A percentile compares a stretch with the other conserved stretches of the same genome.
Evolutionary conservation across 2,329 filamentous ascomycete genomes (phyloP).

Genomic region (Phaeomoniella chlamydospora): DNA sequence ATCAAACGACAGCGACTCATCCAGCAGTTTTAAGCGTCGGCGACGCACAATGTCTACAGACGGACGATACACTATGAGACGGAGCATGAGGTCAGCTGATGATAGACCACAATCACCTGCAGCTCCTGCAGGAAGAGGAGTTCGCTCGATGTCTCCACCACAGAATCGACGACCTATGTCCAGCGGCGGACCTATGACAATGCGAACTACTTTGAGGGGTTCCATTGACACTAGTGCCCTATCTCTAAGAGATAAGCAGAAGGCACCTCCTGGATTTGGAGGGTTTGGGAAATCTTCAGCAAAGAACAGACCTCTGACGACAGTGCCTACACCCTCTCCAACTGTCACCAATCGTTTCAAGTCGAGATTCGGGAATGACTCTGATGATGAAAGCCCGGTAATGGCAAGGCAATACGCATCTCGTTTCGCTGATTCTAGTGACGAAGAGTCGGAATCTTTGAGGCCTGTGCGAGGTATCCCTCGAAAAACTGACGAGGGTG

Average conservation of each 20-base stretch:
- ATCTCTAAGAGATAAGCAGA: constrained; percentile 8
- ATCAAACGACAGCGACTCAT: constrained; percentile 52
- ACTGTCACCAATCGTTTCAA: constrained; percentile 18
- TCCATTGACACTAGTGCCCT: constrained; percentile 24
- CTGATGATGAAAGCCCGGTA: constrained; percentile 44
- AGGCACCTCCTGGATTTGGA: constrained; percentile 16
- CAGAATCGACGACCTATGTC: constrained; percentile 35
- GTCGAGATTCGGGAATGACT: constrained; percentile 40
- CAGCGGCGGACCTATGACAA: constrained; percentile 23
- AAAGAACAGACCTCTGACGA: constrained; percentile 7
- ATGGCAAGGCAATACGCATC: constrained; percentile 30
- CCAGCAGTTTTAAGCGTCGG: constrained; percentile 65
- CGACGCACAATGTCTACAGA: constrained; percentile 32
- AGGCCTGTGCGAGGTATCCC: constrained; percentile 47
- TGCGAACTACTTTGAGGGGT: constrained; percentile 34
- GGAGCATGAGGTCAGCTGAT: constrained; percentile 50
- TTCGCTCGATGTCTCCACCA: constrained; percentile 52
- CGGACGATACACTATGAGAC: constrained; percentile 47
- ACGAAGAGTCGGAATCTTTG: constrained; percentile 46
- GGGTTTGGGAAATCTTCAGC: constrained; percentile 17
- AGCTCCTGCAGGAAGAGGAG: constrained; percentile 41
- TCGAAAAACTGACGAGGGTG: constrained; percentile 42
- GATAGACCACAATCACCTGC: constrained; percentile 22
- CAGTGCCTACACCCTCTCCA: constrained; percentile 12
- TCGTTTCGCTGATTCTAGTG: constrained; percentile 59